Conservation (phyloP, 768 basidiomycete species). For the Kwoniella heveanensis region DNA sequence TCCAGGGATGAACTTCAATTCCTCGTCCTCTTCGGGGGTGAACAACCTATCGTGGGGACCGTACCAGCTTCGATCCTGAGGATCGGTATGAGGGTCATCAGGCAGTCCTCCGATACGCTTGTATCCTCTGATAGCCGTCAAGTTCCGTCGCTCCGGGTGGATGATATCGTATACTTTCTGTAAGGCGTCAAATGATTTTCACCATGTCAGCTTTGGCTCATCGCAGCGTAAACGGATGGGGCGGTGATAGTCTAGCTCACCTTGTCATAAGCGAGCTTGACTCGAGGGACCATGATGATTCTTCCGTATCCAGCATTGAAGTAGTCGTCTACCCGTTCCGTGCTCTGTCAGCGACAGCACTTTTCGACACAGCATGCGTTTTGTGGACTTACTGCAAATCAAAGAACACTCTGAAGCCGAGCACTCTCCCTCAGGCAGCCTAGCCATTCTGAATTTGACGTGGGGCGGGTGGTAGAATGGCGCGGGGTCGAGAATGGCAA, state of each 20-base stretch:
- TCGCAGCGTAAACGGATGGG: neutral
- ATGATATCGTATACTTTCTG: slow-evolving; percentile 94
- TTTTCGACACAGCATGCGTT: slow-evolving; percentile 3
- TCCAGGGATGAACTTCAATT: slow-evolving; percentile 73
- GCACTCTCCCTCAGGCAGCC: slow-evolving; percentile 82
- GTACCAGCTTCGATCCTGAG: slow-evolving; percentile 95
- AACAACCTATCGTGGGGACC: slow-evolving; percentile 96
- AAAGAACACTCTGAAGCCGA: slow-evolving; percentile 93
- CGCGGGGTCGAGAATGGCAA: slow-evolving; percentile 90
- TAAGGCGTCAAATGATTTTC: neutral
- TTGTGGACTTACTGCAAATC: slow-evolving; percentile 73
- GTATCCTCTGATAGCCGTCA: slow-evolving; percentile 94
- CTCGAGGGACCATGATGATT: slow-evolving; percentile 96
- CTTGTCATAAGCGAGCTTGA: slow-evolving; percentile 92
- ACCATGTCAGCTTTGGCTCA: too few relatives aligned
- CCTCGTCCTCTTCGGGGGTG: slow-evolving; percentile 79
- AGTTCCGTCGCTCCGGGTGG: slow-evolving; percentile 83
- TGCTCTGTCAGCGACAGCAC: neutral
- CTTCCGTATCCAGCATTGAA: slow-evolving; percentile 94
- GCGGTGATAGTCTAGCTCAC: too few relatives aligned
- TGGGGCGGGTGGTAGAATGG: slow-evolving; percentile 91
- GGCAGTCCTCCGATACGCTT: slow-evolving; percentile 92
- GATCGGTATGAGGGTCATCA: slow-evolving; percentile 93
- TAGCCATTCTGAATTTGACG: slow-evolving; percentile 94
- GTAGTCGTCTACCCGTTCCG: slow-evolving; percentile 68